phyloP scores from a whole-genome alignment of 495 filamentous ascomycete species.

The Cladorrhinum samala region DNA sequence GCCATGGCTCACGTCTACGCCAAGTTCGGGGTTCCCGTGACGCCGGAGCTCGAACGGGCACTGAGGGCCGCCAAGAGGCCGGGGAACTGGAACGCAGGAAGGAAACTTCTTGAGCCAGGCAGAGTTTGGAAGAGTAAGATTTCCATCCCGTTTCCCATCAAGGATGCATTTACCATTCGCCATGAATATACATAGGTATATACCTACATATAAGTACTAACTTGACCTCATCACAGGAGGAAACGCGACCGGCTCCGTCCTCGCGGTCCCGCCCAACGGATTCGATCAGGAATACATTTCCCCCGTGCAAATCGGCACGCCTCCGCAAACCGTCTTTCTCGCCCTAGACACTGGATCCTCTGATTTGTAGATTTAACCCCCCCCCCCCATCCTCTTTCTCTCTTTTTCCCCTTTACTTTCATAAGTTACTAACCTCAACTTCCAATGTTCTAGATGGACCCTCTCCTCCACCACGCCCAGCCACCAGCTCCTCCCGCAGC shows the following conservation, averaged over 20 bases:
- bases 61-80: slow-evolving; percentile 10
- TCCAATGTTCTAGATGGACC: slow-evolving; percentile 15
- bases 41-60: slow-evolving; percentile 21
- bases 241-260: slow-evolving; percentile 36
- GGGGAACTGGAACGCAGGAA: no score
- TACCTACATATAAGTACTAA: no score
- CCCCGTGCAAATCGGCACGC: slow-evolving; percentile 54
- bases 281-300: slow-evolving; percentile 58
- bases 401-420: slow-evolving; percentile 44
- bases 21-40: slow-evolving; percentile 45
- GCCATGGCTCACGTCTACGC: slow-evolving; percentile 50
- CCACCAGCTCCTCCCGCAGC: slow-evolving; percentile 24
- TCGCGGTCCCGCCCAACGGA: slow-evolving; percentile 47
- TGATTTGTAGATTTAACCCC: slow-evolving; percentile 50
- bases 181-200: no score
- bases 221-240: neutral
- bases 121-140: no score
- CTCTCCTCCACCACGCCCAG: slow-evolving; percentile 9
- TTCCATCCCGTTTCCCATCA: no score
- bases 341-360: slow-evolving; percentile 69
- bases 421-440: neutral
- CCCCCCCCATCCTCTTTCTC: no score
- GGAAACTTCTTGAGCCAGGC: no score
- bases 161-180: no score
- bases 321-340: slow-evolving; percentile 51